Conservation (phyloP, 768 basidiomycete genomes). For the Amanita inopinata region DNA sequence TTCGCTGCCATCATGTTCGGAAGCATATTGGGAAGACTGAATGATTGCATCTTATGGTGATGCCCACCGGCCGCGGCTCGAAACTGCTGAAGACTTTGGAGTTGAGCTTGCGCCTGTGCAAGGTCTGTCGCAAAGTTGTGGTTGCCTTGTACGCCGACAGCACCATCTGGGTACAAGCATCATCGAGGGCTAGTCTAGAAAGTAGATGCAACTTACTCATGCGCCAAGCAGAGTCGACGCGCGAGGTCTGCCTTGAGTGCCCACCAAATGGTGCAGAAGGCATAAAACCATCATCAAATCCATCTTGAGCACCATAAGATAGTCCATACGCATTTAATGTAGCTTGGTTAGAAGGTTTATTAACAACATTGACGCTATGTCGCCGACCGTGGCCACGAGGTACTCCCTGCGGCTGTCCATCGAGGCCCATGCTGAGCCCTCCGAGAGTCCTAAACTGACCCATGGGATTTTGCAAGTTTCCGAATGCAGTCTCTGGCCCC, state of each 20-base stretch:
- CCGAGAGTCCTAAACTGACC: slow-evolving; percentile 53
- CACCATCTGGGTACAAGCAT: slow-evolving; percentile 45
- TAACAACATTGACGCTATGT: slow-evolving; percentile 88
- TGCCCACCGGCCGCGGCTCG: slow-evolving; percentile 91
- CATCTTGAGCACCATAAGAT: slow-evolving; percentile 45
- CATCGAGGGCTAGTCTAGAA: slow-evolving; percentile 3
- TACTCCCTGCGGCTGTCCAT: slow-evolving; percentile 53
- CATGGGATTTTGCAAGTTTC: slow-evolving; percentile 46
- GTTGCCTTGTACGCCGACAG: slow-evolving; percentile 61
- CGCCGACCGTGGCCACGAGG: slow-evolving; percentile 82
- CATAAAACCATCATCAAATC: slow-evolving; percentile 75
- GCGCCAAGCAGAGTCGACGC: slow-evolving; percentile 81
- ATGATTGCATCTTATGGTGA: slow-evolving; percentile 95
- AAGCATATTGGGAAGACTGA: slow-evolving; percentile 96
- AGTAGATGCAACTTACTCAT: slow-evolving; percentile 50
- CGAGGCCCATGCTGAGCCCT: slow-evolving; percentile 47
- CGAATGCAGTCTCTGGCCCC: slow-evolving; percentile 34
- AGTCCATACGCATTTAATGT: slow-evolving; percentile 41
- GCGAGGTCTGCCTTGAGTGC: slow-evolving; percentile 66
- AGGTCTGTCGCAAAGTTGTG: slow-evolving; percentile 74
- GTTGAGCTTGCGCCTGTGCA: slow-evolving; percentile 93
- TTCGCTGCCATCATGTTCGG: slow-evolving; percentile 97
- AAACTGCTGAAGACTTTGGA: slow-evolving; percentile 94
- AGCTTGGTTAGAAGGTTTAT: slow-evolving; percentile 50
- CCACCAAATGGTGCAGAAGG: slow-evolving; percentile 49